These are phyloP conservation scores for Byssochlamys sp. DNA, from an alignment of 2,329 filamentous ascomycete genomes.

Conservation along the genomic window DNA sequence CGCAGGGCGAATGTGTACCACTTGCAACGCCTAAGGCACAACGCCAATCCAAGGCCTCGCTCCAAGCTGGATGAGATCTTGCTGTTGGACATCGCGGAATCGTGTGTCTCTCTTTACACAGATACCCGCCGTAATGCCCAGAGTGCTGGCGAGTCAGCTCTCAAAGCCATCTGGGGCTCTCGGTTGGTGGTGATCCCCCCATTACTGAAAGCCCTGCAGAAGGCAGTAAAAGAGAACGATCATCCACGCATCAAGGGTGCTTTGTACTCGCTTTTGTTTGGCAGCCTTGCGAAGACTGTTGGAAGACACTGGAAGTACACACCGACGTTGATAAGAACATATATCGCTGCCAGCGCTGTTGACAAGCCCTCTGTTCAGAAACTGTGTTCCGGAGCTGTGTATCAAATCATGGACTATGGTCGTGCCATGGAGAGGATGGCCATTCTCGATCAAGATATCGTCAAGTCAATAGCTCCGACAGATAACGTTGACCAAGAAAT, in stretches of 20 bases:
- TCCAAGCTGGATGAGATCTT: conserved; percentile 81
- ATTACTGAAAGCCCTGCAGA: conserved; percentile 68
- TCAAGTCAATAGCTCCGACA: conserved; percentile 61
- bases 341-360: conserved; percentile 78
- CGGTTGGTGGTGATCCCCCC: conserved; percentile 80
- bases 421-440: conserved; percentile 80
- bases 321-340: conserved; percentile 76
- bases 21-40: conserved; percentile 85
- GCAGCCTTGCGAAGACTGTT: conserved; percentile 77
- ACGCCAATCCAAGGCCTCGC: conserved; percentile 75
- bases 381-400: conserved; percentile 69
- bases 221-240: conserved; percentile 68
- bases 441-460: conserved; percentile 60
- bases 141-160: conserved; percentile 79
- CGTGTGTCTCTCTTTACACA: conserved; percentile 81
- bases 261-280: conserved; percentile 82
- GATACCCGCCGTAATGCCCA: conserved; percentile 93
- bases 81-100: conserved; percentile 77
- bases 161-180: conserved; percentile 82
- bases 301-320: conserved; percentile 91
- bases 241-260: conserved; percentile 89
- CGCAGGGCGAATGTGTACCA: conserved; percentile 92
- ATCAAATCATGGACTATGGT: conserved; percentile 83
- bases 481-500: conserved; percentile 50
- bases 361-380: conserved; percentile 93